Base-by-base conservation (phyloP, 495 filamentous ascomycete genomes). In the Ascodesmis nigricans region DNA sequence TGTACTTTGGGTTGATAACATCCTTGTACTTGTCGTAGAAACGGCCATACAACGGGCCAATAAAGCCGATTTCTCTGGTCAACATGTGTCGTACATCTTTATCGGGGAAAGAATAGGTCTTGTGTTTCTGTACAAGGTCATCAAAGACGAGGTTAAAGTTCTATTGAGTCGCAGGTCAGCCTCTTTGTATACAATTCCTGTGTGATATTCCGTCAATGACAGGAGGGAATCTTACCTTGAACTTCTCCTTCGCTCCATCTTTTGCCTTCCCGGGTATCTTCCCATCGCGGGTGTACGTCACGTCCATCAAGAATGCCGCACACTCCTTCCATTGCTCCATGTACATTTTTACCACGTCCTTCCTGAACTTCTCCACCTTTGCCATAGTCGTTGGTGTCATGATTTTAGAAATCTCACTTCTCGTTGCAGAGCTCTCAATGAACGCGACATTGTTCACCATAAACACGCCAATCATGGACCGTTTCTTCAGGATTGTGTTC, bases 1-100 rank as follows among this genome's bases (percentile, higher is more conserved):
- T 80, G 57, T 95, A 91, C 58, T 95, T 95, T 21, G 87, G 82
- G 57, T 87, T 92, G 57, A 95, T 91, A 44, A 92, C 65, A 59
- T 95, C 87, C 53, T 93, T 84, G 57, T 99, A 99, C 13, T 83
- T 71, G 58, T 95, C 90, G 64, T 80, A 92, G 58, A 95, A 99
- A 8, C 90, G 67, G 32, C 70, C 70, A 61, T 99, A 99, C 11
- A 99, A 64, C 29, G 90, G 82, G 58, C 92, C 84, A 28, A 95
- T 73, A 53, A 91, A 75, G 33, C 68, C 68, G 39, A 93, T 70
- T 48, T 92, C 83, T 42, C 73, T 71, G 9, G 66, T 67, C 42
- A 95, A 60, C 56, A 71, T 68, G 30, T 64, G 60, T 31, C 78
- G 62, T 27, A 99, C 83, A 53, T 95, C 87, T 19, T 72, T 63